Percentiles rank a stretch among this genome's conserved stretches.
phyloP scores from a whole-genome alignment of 139 green algal genomes.

The Limnomonas spitsbergensis region DNA sequence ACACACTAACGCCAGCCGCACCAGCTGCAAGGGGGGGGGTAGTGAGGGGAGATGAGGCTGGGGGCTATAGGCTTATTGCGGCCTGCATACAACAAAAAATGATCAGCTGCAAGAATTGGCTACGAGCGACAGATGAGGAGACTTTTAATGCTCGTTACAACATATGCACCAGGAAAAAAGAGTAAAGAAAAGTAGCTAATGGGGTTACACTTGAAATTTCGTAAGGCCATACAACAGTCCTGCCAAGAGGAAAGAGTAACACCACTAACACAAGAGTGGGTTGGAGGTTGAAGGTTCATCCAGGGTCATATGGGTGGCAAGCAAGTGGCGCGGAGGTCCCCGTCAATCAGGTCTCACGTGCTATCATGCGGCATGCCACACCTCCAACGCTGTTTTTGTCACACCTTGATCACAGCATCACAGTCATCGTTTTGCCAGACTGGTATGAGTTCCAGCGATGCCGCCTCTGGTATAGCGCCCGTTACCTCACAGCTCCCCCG shows the following conservation, averaged over 20 bases:
- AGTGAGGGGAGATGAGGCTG: too few relatives aligned
- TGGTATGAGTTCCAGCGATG: not conserved
- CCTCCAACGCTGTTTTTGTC: not conserved
- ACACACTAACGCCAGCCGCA: not conserved
- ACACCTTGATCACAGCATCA: not conserved
- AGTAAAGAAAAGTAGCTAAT: not conserved
- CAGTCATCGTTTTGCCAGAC: not conserved
- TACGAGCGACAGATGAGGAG: too few relatives aligned
- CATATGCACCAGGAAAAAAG: not conserved
- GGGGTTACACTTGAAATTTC: not conserved
- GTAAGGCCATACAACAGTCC: too few relatives aligned
- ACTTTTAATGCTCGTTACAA: too few relatives aligned
- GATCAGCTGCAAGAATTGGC: too few relatives aligned
- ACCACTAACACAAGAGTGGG: not conserved
- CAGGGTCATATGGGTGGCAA: not conserved
- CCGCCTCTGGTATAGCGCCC: too few relatives aligned
- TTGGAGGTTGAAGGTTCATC: too few relatives aligned
- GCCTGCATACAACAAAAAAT: too few relatives aligned
- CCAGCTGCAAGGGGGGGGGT: not conserved
- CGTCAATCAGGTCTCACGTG: not conserved
- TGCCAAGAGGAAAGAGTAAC: not conserved
- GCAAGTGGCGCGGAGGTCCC: not conserved
- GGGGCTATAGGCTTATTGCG: too few relatives aligned
- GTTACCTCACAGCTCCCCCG: not conserved
- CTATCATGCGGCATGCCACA: not conserved